These are phyloP conservation scores for Astrothelium subdiscretum DNA, from an alignment of 495 filamentous ascomycete genomes.

Conservation along the genomic window DNA sequence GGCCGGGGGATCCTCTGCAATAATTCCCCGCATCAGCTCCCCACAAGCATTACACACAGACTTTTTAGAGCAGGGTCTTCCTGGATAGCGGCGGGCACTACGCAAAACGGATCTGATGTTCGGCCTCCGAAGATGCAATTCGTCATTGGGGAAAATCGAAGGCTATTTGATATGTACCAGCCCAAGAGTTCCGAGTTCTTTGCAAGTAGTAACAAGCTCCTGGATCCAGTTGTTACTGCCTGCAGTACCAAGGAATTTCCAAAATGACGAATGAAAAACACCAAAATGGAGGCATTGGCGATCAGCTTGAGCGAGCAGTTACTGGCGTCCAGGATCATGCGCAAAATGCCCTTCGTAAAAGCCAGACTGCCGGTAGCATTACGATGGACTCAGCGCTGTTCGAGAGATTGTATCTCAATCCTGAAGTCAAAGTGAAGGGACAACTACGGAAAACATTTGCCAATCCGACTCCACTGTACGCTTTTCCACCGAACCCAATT, in stretches of 20 bases:
- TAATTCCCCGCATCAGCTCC: no score
- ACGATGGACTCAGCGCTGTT: conserved; percentile 52
- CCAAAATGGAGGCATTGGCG: not conserved
- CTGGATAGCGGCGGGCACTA: no score
- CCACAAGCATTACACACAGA: no score
- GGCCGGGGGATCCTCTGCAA: no score
- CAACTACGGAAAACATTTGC: conserved; percentile 47
- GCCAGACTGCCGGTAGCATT: conserved; percentile 37
- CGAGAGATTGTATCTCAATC: conserved; percentile 59
- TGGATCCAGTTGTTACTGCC: no score
- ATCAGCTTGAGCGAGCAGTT: not conserved
- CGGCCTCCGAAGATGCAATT: no score
- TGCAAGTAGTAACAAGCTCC: no score
- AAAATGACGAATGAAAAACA: not conserved
- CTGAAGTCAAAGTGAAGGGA: conserved; percentile 42
- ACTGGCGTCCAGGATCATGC: conserved; percentile 2
- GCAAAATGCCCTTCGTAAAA: conserved; percentile 30
- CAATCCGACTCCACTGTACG: conserved; percentile 56
- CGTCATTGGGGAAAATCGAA: no score
- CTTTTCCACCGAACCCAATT: not conserved
- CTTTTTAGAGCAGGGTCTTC: no score
- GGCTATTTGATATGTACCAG: no score
- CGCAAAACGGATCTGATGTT: no score
- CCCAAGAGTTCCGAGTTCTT: no score
- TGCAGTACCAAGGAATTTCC: not conserved